Conservation (phyloP, 495 filamentous ascomycete genomes). For the Aspergillus olivimuriae region DNA sequence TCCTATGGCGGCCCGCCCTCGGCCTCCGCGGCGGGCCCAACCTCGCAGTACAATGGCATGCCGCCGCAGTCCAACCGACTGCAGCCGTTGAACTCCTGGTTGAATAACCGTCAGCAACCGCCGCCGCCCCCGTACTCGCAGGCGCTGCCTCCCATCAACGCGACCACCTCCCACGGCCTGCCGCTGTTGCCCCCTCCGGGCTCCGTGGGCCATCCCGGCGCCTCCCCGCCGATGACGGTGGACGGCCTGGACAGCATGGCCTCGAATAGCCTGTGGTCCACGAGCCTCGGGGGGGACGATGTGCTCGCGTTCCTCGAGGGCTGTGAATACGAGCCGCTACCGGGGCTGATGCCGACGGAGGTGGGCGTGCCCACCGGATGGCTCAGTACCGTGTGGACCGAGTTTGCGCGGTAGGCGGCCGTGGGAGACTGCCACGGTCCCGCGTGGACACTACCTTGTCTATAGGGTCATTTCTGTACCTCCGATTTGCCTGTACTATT, state of each 20-base stretch:
- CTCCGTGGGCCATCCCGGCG: constrained; percentile 27
- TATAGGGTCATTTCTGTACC: neutral
- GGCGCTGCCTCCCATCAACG: constrained; percentile 36
- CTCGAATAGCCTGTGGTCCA: constrained; percentile 25
- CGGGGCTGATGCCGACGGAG: constrained; percentile 25
- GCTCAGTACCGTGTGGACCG: constrained; percentile 37
- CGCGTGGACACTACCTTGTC: neutral
- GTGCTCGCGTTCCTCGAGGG: constrained; percentile 43
- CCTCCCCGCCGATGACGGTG: constrained; percentile 32
- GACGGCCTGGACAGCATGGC: constrained; percentile 24
- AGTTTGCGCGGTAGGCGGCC: constrained; percentile 21
- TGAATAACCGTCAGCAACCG: constrained; percentile 27
- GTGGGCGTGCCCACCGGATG: constrained; percentile 34
- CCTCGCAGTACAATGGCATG: constrained; percentile 25
- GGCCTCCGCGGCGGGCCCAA: constrained; percentile 22
- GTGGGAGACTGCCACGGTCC: too few relatives aligned
- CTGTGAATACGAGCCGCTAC: constrained; percentile 33
- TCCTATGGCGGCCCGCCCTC: constrained; percentile 13
- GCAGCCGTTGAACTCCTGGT: constrained; percentile 39
- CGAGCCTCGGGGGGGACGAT: constrained; percentile 41
- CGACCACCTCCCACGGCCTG: constrained; percentile 22
- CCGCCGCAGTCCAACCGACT: constrained; percentile 27
- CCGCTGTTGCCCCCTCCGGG: constrained; percentile 32
- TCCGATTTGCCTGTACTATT: constrained; percentile 18
- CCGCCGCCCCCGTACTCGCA: constrained; percentile 36